Evolutionary conservation across 257 asterid genomes (phyloP), one percentile per base, ranked within the genome.

Genomic region (Penstemon newberryi): DNA sequence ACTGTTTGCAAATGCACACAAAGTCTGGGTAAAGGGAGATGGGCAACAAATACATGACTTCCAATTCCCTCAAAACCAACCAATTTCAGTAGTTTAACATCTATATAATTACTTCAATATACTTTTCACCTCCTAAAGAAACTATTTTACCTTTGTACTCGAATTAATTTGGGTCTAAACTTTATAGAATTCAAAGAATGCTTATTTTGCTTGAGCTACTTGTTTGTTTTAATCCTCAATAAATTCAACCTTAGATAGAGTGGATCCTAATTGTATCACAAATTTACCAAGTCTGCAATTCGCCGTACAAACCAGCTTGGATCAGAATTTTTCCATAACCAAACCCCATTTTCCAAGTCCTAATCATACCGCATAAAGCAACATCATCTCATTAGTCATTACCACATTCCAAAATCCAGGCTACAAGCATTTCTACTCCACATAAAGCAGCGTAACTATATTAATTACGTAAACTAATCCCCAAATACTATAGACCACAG

Each of bases 1-100:
- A 45, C 49, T 66, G 58, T 53, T 33, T 8, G 67, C 37, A 60
- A 61, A 43, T n/a, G 39, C 15, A 41, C 13, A 10, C 5, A 15
- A 2, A 25, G 33, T 25, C 33, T 1, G n/a, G 54, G 8, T 61
- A 41, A 47, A 57, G 45, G 40, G 4, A 46, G 42, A 52, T 64
- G 7, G 11, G 8, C 18, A 41, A 2, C 12, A 51, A 25, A 57
- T 15, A 7, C 12, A 37, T 5, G 63, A 11, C 37, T 60, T 60
- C 18, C 44, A 51, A 37, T 33, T 37, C 54, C 10, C 36, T 8
- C 12, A 3, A 53, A 61, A 41, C 7, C 59, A 60, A 50, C 41
- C 59, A 52, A 7, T 36, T 57, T 33, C 13, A 41, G 39, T 60
- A 60, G 53, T 60, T 33, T 61, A 47, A 39, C 41, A 59, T 9